Base-by-base conservation (phyloP, 2,329 filamentous ascomycete genomes). In the Karstenula rhodostoma region DNA sequence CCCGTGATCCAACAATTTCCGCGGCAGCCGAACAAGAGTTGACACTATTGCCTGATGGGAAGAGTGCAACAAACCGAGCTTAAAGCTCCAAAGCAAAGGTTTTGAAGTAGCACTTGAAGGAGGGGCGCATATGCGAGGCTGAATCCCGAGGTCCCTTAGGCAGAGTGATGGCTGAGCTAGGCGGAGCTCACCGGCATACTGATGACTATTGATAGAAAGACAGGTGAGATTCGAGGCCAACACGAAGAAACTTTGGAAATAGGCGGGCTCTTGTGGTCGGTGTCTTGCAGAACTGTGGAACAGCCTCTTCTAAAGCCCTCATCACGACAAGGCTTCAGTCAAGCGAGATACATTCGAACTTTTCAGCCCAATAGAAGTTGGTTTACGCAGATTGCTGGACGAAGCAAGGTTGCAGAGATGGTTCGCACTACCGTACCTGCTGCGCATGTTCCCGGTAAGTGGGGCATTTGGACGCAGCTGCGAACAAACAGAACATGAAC, bases 141-240 rank as follows among this genome's bases (percentile, higher is more conserved):
- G 47, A 37, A 7, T 8, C 37, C 4, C 29, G 8, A 32, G 8
- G 29, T 32, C 29, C 23, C 47, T 51, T n/a, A 43, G 47, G 47
- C 47, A 44, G 32, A 27, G n/a, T 9, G n/a, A 37, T 51, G 35
- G 51, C 51, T 22, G 51, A 44, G 37, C 19, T 29, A n/a, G 43
- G 37, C 17, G 10, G 25, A 22, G 51, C 37, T 52, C 25, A 35
- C 9, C 22, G 19, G 44, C 10, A 27, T 4, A 19, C n/a, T 23
- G 17, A 25, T 29, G 29, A n/a, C 33, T 7, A 43, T 37, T 47
- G 46, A 37, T 19, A 25, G 25, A 32, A 40, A 42, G 15, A 23
- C 37, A 47, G 17, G 15, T 19, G 22, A 40, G 4, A 22, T 22
- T 19, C n/a, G 35, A 52, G 35, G 29, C 49, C 22, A 27, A 42